phyloP scores from a whole-genome alignment of 495 filamentous ascomycete genomes.

The Penicillium tannophilum region DNA sequence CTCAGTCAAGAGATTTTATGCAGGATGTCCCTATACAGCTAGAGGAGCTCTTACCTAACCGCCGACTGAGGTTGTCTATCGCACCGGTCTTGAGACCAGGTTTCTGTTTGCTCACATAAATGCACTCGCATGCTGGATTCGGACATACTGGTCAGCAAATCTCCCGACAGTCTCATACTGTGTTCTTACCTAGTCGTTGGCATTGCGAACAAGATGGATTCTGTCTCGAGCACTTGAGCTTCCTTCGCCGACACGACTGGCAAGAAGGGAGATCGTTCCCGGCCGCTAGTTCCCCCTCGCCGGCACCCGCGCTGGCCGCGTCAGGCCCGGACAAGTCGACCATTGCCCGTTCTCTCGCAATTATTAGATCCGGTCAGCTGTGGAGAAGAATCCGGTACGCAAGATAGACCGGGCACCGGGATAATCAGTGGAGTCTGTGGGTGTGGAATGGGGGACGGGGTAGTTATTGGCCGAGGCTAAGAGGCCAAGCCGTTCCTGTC shows the following conservation, averaged over 20 bases:
- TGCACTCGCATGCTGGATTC: background rate
- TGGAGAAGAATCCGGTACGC: no score
- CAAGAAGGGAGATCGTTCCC: slow-evolving; percentile 28
- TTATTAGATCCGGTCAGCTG: background rate
- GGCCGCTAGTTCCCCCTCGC: background rate
- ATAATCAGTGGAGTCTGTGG: background rate
- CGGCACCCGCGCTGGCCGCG: background rate
- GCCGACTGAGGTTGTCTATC: slow-evolving; percentile 40
- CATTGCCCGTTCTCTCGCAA: background rate
- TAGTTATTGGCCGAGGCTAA: no score
- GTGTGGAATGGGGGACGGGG: no score
- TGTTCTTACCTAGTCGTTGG: slow-evolving; percentile 13
- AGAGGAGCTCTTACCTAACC: slow-evolving; percentile 15
- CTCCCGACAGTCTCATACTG: slow-evolving; percentile 31
- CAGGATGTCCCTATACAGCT: background rate
- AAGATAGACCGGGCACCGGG: background rate
- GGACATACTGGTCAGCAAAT: slow-evolving; percentile 32
- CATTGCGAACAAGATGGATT: slow-evolving; percentile 43
- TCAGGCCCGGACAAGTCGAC: background rate
- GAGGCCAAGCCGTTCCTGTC: no score
- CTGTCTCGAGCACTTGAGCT: slow-evolving; percentile 39
- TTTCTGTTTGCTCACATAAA: slow-evolving; percentile 17
- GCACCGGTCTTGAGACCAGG: slow-evolving; percentile 44
- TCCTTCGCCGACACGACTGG: slow-evolving; percentile 45
- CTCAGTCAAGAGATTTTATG: background rate